These are phyloP conservation scores for Sporothrix globosa DNA, from an alignment of 2,329 filamentous ascomycete species.

Conservation along the genomic window DNA sequence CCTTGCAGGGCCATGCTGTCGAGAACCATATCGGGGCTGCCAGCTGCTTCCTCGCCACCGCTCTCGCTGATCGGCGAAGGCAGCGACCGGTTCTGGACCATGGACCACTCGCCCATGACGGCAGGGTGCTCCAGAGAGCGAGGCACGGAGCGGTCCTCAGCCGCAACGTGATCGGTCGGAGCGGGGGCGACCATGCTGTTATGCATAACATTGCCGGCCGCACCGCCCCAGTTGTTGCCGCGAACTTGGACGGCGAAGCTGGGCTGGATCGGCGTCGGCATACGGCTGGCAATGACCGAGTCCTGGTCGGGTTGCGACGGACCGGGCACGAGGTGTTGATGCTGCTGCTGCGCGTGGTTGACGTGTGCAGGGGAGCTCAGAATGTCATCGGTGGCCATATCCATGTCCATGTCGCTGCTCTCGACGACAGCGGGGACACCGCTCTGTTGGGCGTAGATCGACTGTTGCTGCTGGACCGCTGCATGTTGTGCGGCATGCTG, in stretches of 20 bases:
- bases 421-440: conserved; percentile 32
- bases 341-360: conserved; percentile 12
- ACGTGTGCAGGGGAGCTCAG: conserved; percentile 16
- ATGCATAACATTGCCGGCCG: conserved; percentile 43
- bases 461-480: conserved; percentile 28
- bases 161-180: background rate
- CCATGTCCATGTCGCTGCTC: conserved; percentile 51
- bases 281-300: conserved; percentile 50
- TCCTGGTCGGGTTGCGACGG: conserved; percentile 43
- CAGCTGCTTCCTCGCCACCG: conserved; percentile 50
- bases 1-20: conserved; percentile 40
- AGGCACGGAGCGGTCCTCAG: conserved; percentile 50
- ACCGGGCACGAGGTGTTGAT: conserved; percentile 40
- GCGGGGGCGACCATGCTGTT: background rate
- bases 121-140: conserved; percentile 50
- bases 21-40: conserved; percentile 48
- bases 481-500: conserved; percentile 28
- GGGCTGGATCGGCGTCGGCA: conserved; percentile 64
- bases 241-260: conserved; percentile 60
- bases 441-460: conserved; percentile 40
- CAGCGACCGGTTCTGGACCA: conserved; percentile 57
- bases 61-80: conserved; percentile 64
- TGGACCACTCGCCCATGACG: conserved; percentile 53
- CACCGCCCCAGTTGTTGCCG: conserved; percentile 54
- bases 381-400: conserved; percentile 53